These are phyloP conservation scores for Septoria linicola DNA, from an alignment of 2,329 filamentous ascomycete genomes.

Conservation along the genomic window DNA sequence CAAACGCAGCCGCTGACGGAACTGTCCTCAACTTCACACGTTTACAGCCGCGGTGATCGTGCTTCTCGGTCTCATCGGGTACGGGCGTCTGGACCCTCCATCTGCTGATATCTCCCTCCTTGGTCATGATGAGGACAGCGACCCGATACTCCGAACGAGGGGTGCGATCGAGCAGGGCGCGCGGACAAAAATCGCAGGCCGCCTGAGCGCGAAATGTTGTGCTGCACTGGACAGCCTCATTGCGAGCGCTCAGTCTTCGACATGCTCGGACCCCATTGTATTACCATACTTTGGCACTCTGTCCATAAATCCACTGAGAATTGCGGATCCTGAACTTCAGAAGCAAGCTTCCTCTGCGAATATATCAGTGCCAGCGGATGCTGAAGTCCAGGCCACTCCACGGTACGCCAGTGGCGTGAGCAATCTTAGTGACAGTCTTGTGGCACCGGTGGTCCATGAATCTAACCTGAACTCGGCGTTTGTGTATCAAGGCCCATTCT, in stretches of 20 bases:
- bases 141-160: conserved; percentile 1
- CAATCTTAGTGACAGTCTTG: too few relatives aligned
- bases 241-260: background rate
- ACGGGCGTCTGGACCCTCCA: too few relatives aligned
- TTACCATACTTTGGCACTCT: conserved; percentile 18
- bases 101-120: too few relatives aligned
- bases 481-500: conserved; percentile 1
- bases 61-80: conserved; percentile 45
- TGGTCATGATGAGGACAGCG: too few relatives aligned
- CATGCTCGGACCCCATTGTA: background rate
- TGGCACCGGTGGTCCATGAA: too few relatives aligned
- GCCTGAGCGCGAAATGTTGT: conserved; percentile 13
- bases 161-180: conserved; percentile 13
- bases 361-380: background rate
- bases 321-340: too few relatives aligned
- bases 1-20: conserved; percentile 37
- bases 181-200: background rate
- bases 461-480: too few relatives aligned
- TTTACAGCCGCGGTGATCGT: conserved; percentile 49
- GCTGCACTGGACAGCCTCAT: conserved; percentile 9
- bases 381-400: background rate
- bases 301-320: too few relatives aligned
- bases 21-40: conserved; percentile 48
- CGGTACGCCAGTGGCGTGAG: too few relatives aligned
- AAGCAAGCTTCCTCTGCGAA: too few relatives aligned